Conservation (phyloP, 306 rosid genomes). For the Cicer arietinum region DNA sequence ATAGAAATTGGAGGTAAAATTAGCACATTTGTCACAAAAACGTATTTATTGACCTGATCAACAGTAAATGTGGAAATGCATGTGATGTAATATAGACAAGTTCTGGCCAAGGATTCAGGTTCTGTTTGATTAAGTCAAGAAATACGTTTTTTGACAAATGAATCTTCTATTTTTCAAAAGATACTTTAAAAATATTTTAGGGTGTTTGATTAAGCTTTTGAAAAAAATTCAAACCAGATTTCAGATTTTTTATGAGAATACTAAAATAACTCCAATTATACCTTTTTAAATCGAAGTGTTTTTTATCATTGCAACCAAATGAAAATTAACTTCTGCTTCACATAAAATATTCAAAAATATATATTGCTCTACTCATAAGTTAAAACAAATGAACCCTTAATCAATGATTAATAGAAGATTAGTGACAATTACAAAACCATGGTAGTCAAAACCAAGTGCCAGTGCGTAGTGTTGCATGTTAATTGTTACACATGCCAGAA, state of each 20-base stretch:
- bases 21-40: constrained; percentile 18
- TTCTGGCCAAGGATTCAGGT: constrained; percentile 26
- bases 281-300: no score
- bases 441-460: constrained; percentile 25
- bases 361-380: neutral
- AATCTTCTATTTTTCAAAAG: neutral
- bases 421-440: constrained; percentile 20
- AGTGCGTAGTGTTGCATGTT: constrained; percentile 1
- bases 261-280: neutral
- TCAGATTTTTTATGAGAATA: neutral
- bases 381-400: neutral
- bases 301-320: neutral
- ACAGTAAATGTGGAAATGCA: constrained; percentile 26
- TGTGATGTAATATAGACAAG: constrained; percentile 17
- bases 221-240: neutral
- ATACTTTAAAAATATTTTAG: neutral
- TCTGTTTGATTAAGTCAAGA: neutral
- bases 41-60: constrained; percentile 28
- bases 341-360: neutral
- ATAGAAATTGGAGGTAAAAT: constrained; percentile 27
- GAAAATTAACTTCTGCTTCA: neutral
- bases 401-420: constrained; percentile 4
- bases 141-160: no score
- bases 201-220: neutral
- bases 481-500: neutral